Conservation (phyloP, 768 basidiomycete genomes). For the Naganishia vaughanmartiniae region DNA sequence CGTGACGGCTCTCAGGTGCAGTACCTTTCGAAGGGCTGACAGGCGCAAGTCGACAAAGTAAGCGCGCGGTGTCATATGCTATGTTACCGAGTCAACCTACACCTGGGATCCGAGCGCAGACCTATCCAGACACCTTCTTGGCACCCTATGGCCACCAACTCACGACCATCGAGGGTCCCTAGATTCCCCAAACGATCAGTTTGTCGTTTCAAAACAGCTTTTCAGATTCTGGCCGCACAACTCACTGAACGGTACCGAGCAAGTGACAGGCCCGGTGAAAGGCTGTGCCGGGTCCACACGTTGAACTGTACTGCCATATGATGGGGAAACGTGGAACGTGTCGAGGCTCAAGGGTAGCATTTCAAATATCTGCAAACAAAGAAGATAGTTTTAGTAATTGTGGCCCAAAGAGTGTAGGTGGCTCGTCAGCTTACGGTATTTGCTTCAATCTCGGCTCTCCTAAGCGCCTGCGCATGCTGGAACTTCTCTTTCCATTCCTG, state of each 20-base stretch:
- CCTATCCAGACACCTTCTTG: constrained; percentile 96
- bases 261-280: constrained; percentile 67
- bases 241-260: constrained; percentile 86
- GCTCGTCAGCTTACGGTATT: constrained; percentile 61
- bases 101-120: constrained; percentile 79
- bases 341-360: constrained; percentile 83
- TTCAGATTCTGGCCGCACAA: constrained; percentile 27
- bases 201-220: constrained; percentile 2
- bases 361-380: constrained; percentile 67
- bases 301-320: constrained; percentile 43
- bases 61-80: not conserved
- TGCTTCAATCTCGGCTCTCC: constrained; percentile 83
- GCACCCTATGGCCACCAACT: constrained; percentile 87
- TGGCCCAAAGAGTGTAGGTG: not conserved
- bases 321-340: constrained; percentile 76
- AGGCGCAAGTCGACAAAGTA: not conserved
- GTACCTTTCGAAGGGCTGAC: constrained; percentile 81
- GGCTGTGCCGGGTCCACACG: constrained; percentile 56
- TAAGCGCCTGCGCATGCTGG: constrained; percentile 78
- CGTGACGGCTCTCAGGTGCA: constrained; percentile 89
- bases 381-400: not conserved
- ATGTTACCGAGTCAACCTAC: constrained; percentile 54
- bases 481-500: constrained; percentile 86
- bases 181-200: not conserved
- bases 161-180: constrained; percentile 71